Base-by-base conservation (phyloP, 345 rosid species). In the Mallotus nudiflorus region DNA sequence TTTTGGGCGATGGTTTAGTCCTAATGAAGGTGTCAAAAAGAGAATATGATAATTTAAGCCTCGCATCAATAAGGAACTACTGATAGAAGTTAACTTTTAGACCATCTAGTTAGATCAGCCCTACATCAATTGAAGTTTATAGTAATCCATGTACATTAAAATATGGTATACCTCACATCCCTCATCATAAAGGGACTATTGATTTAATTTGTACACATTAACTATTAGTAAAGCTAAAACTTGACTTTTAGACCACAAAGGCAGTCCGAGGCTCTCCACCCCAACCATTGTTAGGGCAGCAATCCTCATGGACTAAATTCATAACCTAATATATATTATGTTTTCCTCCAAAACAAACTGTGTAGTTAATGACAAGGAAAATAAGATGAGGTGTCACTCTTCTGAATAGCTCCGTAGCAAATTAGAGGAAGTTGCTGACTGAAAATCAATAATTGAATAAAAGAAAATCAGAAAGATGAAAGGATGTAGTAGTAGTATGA, bases 261-360 rank as follows among this genome's bases (percentile, higher is more conserved):
- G 35, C 59, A 24, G 18, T 18, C 59, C 62, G n/a, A n/a, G n/a
- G n/a, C n/a, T n/a, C n/a, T n/a, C 37, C 37, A 33, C 4, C 37
- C 37, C 37, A 33, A 33, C 37, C 37, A 33, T 6, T 27, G 60
- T 55, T 55, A 55, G 18, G 5, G 35, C 60, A 55, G 31, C 19
- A 55, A 55, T 55, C 19, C 35, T 3, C 24, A 27, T 15, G 7
- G 3, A 29, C 37, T 18, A 19, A 55, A 33, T 35, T 22, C 28
- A 61, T 61, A 61, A 61, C 65, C 65, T 39, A 33, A 33, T 33
- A 61, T 16, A 61, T 18, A 61, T 18, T 19, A 19, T 35, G 27
- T 24, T 35, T n/a, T 20, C 37, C 18, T 3, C 48, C n/a, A 22
- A 63, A 63, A 28, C 18, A 50, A 49, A 49, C 28, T 65, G 19